These are phyloP conservation scores for Oxalis stricta DNA, from an alignment of 441 rosid species.

Conservation along the genomic window DNA sequence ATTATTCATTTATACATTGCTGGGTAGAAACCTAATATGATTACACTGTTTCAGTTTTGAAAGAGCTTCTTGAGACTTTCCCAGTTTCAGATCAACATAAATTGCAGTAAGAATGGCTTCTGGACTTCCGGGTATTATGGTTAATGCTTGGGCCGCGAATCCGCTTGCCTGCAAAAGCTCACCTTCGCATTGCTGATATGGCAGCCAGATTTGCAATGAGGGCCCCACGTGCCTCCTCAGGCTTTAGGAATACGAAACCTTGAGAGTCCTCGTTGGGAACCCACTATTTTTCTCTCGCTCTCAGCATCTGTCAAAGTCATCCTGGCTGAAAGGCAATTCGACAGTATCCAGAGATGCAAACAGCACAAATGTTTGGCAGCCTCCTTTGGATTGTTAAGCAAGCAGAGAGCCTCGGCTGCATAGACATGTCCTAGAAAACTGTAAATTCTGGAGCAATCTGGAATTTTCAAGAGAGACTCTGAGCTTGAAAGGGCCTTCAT, in stretches of 20 bases:
- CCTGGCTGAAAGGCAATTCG: conserved; percentile 50
- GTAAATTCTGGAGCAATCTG: conserved; percentile 56
- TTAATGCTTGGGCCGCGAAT: conserved; percentile 39
- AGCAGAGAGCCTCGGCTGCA: conserved; percentile 92
- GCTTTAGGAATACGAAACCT: conserved; percentile 40
- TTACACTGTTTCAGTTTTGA: conserved; percentile 59
- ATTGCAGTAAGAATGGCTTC: conserved; percentile 72
- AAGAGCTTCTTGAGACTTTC: conserved; percentile 68
- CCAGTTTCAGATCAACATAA: conserved; percentile 58
- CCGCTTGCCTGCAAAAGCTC: conserved; percentile 51
- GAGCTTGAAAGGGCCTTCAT: conserved; percentile 56
- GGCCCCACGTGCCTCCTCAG: conserved; percentile 75
- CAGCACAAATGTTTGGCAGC: conserved; percentile 65
- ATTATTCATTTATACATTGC: conserved; percentile 30
- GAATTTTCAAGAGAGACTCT: conserved; percentile 51
- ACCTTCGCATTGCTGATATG: conserved; percentile 56
- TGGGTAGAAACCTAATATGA: conserved; percentile 49
- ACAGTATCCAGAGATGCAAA: conserved; percentile 47
- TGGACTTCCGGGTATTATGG: conserved; percentile 38
- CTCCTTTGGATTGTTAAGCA: conserved; percentile 65
- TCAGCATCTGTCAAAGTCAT: conserved; percentile 63
- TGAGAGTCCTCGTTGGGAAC: conserved; percentile 23
- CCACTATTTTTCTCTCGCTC: conserved; percentile 34
- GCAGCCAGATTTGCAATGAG: conserved; percentile 70
- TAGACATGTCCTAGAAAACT: conserved; percentile 64